Percentiles rank a stretch among this genome's conserved stretches.
phyloP scores from a whole-genome alignment of 768 basidiomycete species.

The Hericium coralloides region DNA sequence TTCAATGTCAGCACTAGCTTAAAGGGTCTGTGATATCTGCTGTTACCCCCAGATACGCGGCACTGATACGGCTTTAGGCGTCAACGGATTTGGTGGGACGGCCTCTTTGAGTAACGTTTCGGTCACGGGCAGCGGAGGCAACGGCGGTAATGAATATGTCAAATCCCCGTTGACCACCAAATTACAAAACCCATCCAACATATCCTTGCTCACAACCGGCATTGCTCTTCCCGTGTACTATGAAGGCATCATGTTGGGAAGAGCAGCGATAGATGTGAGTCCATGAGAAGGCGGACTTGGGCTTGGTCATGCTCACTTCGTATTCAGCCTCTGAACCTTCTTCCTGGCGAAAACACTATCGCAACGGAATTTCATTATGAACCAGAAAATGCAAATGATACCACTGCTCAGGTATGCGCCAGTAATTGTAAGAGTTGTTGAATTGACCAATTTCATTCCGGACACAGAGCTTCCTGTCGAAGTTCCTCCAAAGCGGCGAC shows the following conservation, averaged over 20 bases:
- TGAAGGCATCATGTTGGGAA: constrained; percentile 46
- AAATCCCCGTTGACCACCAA: constrained; percentile 46
- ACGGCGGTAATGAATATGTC: constrained; percentile 50
- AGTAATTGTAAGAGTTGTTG: constrained; percentile 16
- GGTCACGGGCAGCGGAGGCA: constrained; percentile 57
- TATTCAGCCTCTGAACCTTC: constrained; percentile 42
- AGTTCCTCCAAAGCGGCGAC: constrained; percentile 47
- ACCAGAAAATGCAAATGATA: constrained; percentile 57
- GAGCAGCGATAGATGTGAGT: constrained; percentile 48
- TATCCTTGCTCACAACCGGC: constrained; percentile 50
- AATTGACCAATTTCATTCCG: background rate
- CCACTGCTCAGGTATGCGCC: constrained; percentile 33
- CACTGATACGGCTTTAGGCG: constrained; percentile 28
- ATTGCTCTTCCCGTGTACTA: constrained; percentile 52
- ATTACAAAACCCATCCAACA: constrained; percentile 59
- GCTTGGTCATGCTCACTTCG: background rate
- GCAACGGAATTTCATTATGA: constrained; percentile 59
- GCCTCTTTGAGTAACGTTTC: constrained; percentile 47
- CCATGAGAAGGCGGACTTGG: background rate
- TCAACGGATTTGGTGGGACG: constrained; percentile 47
- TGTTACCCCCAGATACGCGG: background rate
- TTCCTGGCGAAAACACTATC: constrained; percentile 46
- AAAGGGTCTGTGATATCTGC: constrained; percentile 30
- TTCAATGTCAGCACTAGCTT: constrained; percentile 52
- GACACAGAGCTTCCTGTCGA: constrained; percentile 41